These are phyloP conservation scores for Endoconidiophora laricicola DNA, from an alignment of 2,329 filamentous ascomycete genomes.

Conservation along the genomic window DNA sequence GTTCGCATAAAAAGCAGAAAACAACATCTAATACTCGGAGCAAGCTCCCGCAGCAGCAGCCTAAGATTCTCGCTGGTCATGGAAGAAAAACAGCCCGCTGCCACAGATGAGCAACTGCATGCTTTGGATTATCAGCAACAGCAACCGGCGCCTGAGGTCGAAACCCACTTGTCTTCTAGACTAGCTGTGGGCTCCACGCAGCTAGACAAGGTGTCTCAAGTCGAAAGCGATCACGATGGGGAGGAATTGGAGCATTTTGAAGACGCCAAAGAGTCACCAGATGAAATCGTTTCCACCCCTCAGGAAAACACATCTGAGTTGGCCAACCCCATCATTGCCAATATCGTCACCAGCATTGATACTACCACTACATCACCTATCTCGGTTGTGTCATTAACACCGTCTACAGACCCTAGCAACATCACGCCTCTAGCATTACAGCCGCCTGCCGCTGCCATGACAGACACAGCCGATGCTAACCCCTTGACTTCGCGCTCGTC, in stretches of 20 bases:
- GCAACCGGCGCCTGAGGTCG: too few relatives aligned
- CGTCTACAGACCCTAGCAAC: neutral
- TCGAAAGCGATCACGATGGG: conserved; percentile 1
- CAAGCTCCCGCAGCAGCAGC: too few relatives aligned
- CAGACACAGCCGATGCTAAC: neutral
- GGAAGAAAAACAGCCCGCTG: too few relatives aligned
- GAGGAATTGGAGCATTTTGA: conserved; percentile 5
- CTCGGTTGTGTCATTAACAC: neutral
- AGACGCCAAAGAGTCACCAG: conserved; percentile 8
- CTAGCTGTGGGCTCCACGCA: too few relatives aligned
- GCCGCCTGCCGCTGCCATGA: neutral
- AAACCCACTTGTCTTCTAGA: too few relatives aligned
- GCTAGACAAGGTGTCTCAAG: neutral
- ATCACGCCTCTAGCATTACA: neutral
- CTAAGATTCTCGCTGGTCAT: too few relatives aligned
- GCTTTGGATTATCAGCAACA: too few relatives aligned
- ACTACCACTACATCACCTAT: neutral
- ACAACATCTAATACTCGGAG: too few relatives aligned
- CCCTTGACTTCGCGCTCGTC: conserved; percentile 28
- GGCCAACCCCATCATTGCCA: neutral
- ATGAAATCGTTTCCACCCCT: too few relatives aligned
- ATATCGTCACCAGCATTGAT: conserved; percentile 1
- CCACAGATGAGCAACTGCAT: too few relatives aligned
- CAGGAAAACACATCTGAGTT: neutral
- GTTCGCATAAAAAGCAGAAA: too few relatives aligned